Evolutionary conservation across 106 monocot genomes (phyloP).

Genomic region (Dendrobium catenatum): DNA sequence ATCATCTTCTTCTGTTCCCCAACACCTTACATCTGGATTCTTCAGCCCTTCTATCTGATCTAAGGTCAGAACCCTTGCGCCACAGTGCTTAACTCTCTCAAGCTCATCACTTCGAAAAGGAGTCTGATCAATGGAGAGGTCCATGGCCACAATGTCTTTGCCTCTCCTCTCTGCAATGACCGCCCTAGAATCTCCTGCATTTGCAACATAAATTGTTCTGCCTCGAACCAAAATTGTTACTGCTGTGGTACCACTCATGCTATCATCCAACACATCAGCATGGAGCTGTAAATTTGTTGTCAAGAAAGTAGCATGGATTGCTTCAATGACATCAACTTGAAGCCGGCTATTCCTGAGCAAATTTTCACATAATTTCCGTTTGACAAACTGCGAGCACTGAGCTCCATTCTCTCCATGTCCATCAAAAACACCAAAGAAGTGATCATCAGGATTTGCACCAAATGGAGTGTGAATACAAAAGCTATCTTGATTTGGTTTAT

Average conservation of each 20-base stretch:
- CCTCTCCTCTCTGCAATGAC: constrained; percentile 81
- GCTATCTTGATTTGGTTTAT: constrained; percentile 92
- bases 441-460: constrained; percentile 77
- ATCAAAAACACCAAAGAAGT: constrained; percentile 98
- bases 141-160: constrained; percentile 58
- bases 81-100: constrained; percentile 87
- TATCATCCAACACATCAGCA: constrained; percentile 70
- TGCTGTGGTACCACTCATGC: constrained; percentile 98
- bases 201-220: constrained; percentile 74
- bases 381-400: constrained; percentile 90
- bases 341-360: constrained; percentile 59
- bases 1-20: constrained; percentile 83
- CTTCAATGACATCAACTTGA: constrained; percentile 55
- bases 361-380: constrained; percentile 82
- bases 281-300: constrained; percentile 80
- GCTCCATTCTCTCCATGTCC: constrained; percentile 92
- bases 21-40: constrained; percentile 83
- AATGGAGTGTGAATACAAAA: constrained; percentile 90
- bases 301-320: constrained; percentile 63
- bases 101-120: constrained; percentile 84
- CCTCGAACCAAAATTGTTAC: constrained; percentile 75
- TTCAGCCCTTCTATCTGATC: constrained; percentile 96
- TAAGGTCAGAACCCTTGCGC: constrained; percentile 89
- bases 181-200: constrained; percentile 92
- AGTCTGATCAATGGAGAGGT: constrained; percentile 92